Base-by-base conservation (phyloP, 345 rosid species). In the Lepidium africanum region DNA sequence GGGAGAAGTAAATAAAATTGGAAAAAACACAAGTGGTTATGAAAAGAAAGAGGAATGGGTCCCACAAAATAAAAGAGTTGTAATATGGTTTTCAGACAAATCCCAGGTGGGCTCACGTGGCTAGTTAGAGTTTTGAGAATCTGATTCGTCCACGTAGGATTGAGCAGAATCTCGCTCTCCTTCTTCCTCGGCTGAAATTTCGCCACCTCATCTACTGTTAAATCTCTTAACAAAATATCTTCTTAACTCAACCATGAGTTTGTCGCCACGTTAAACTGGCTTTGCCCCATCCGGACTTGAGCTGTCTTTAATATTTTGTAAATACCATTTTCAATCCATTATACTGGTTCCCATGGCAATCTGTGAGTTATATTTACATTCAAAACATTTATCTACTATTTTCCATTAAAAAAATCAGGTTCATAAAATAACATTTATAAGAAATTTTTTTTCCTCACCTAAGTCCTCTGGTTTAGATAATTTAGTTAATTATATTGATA, bases 91-190 rank as follows among this genome's bases (percentile, higher is more conserved):
- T 30, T 43, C 52, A 57, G 63, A 42, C 50, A 66, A 47, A 49
- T 17, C 65, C 45, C 78, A 67, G 76, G 82, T 72, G 85, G 72
- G 54, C 16, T 78, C 93, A 87, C 87, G 83, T 83, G 88, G 85
- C 37, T 53, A 5, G 3, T 5, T 9, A 13, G 48, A 49, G 46
- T 45, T 0, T 33, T 65, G 35, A 71, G 89, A 85, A 73, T 75
- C 54, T 17, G 65, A 81, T 59, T 76, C 51, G 43, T 75, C 88
- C 96, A 87, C 75, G 82, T 80, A 51, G 77, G 86, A 80, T 16
- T 0, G 37, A 50, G 21, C 25, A 25, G 80, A 71, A 76, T 82
- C 96, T 52, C 70, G 19, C 25, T 48, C 56, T 42, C 69, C 42
- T 19, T 10, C 10, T 66, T 47, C 4, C 48, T 5, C 54, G 72